Base-by-base conservation (phyloP, 2,329 filamentous ascomycete genomes). In the Diplodia intermedia region DNA sequence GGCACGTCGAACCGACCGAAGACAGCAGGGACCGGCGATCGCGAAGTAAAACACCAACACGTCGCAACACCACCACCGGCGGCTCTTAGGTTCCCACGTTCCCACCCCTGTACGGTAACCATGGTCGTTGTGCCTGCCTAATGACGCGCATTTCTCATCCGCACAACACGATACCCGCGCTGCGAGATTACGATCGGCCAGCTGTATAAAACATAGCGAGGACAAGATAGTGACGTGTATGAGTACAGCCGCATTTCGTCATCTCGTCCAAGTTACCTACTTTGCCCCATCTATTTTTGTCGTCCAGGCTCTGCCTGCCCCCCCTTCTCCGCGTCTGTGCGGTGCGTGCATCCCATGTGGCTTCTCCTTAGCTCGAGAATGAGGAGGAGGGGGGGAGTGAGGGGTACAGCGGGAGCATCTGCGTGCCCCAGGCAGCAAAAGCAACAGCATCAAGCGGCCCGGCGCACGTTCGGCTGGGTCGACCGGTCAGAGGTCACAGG, bases 181-280 rank as follows among this genome's bases (percentile, higher is more conserved):
- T 26, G 40, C 57, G 50, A 53, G 33, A 65, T 65, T 53, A 50
- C 43, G 50, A 65, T 65, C 61, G 47, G 40, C 61, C 40, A 4
- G 18, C 49, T 23, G 49, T 65, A 65, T 65, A 54, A 54, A 65
- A 54, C 60, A 65, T 65, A n/a, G 50, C 47, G 23, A 38, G 36
- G 11, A 29, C 47, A 31, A 20, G 14, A 47, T 47, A 65, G 31
- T 43, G 61, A 54, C 61, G 50, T 40, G 61, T 54, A 29, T 53
- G 47, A 33, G 52, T 52, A 62, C 57, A 49, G 40, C 57, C 57
- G 54, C 40, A 62, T 33, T 18, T 9, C 57, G 57, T 49, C 57
- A 62, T 33, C 23, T 62, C 57, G 38, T 40, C 38, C 12, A 47
- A 29, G 38, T 33, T 62, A 12, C 40, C 40, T 33, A 62, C 29